These are phyloP conservation scores for Apiotrichum siamense DNA, from an alignment of 1,284 basidiomycete genomes.

Conservation along the genomic window DNA sequence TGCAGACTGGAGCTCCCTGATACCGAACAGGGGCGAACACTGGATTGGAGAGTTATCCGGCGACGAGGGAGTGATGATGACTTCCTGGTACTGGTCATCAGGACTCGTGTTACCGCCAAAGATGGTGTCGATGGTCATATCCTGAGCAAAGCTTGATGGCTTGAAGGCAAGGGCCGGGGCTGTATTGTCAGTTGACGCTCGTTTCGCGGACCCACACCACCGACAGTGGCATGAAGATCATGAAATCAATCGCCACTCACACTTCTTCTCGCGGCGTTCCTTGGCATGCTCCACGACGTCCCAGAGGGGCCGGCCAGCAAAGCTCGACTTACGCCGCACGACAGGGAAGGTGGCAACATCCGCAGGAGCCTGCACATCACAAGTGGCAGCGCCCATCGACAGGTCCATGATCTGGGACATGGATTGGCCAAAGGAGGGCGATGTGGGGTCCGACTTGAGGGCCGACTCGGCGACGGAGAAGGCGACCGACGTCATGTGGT, in stretches of 20 bases:
- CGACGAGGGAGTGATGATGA: constrained; percentile 30
- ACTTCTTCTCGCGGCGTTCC: constrained; percentile 23
- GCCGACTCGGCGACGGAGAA: constrained; percentile 43
- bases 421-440: constrained; percentile 26
- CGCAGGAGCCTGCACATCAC: neutral
- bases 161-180: neutral
- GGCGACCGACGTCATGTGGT: constrained; percentile 28
- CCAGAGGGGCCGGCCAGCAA: constrained; percentile 30
- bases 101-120: constrained; percentile 2
- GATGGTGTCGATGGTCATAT: constrained; percentile 5
- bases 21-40: constrained; percentile 27
- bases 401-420: constrained; percentile 10
- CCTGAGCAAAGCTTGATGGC: neutral
- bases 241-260: constrained; percentile 15
- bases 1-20: constrained; percentile 29
- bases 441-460: constrained; percentile 37
- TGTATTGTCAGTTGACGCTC: neutral
- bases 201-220: neutral
- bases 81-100: constrained; percentile 5
- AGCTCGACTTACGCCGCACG: constrained; percentile 9
- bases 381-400: neutral
- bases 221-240: too few species aligned
- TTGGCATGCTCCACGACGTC: constrained; percentile 36
- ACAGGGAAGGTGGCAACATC: constrained; percentile 5
- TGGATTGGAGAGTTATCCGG: constrained; percentile 33